Percentiles rank a stretch among this genome's conserved stretches.
Conservation (phyloP, 495 filamentous ascomycete species). For the Jackrogersella minutella region DNA sequence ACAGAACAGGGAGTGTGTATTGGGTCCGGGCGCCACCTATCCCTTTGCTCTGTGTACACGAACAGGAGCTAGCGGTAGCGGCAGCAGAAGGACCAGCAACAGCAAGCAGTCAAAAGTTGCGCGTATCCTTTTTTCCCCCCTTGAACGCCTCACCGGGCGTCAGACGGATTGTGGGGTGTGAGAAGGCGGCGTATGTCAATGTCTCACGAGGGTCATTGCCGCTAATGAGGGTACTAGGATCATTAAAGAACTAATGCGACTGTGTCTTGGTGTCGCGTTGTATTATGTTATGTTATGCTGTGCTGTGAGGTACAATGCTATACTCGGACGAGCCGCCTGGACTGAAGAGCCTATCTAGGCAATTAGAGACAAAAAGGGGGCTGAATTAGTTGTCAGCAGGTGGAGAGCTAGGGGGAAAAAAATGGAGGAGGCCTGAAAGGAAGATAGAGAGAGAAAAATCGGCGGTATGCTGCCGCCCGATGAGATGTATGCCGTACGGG, state of each 20-base stretch:
- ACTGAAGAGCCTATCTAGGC: constrained; percentile 27
- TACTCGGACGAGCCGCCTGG: constrained; percentile 23
- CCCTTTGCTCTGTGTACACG: constrained; percentile 34
- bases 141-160: constrained; percentile 42
- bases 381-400: constrained; percentile 49
- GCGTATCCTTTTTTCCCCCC: constrained; percentile 26
- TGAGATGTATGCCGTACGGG: constrained; percentile 37
- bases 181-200: constrained; percentile 47
- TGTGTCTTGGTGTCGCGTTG: constrained; percentile 36
- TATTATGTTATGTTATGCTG: constrained; percentile 35
- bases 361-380: constrained; percentile 40
- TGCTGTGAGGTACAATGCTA: constrained; percentile 26
- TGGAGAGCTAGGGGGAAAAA: constrained; percentile 34
- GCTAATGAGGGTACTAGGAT: constrained; percentile 42
- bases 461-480: constrained; percentile 43
- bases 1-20: constrained; percentile 42
- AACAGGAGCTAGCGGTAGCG: constrained; percentile 25
- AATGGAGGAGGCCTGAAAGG: constrained; percentile 41
- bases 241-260: constrained; percentile 41
- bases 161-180: constrained; percentile 44
- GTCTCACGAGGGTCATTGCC: constrained; percentile 47
- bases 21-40: constrained; percentile 18
- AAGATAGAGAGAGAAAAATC: constrained; percentile 36
- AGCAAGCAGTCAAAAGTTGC: constrained; percentile 24
- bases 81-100: constrained; percentile 1